A percentile compares a stretch with the other conserved stretches of the same genome.
Evolutionary conservation across 2,329 filamentous ascomycete genomes (phyloP).

Genomic region (Tolypocladium ophioglossoides): DNA sequence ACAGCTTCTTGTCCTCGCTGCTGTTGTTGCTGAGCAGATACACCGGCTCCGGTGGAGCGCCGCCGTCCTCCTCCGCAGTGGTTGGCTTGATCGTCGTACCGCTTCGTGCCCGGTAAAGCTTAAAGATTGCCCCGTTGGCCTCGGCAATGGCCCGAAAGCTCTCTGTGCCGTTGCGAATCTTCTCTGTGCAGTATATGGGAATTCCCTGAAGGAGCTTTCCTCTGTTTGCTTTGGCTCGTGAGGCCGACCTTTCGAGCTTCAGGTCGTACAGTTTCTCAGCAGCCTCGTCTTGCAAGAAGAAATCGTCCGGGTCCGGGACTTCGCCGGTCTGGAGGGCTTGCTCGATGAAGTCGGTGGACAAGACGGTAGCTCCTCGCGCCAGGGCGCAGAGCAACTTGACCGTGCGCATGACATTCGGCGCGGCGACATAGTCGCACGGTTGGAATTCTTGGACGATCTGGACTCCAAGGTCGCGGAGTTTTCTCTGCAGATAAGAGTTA

Average conservation of each 20-base stretch:
- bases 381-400: slow-evolving; percentile 88
- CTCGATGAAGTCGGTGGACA: slow-evolving; percentile 71
- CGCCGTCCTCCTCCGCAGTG: slow-evolving; percentile 52
- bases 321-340: slow-evolving; percentile 59
- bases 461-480: slow-evolving; percentile 75
- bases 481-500: slow-evolving; percentile 42
- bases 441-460: slow-evolving; percentile 65
- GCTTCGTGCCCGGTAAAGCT: slow-evolving; percentile 64
- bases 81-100: slow-evolving; percentile 57
- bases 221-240: slow-evolving; percentile 64
- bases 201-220: slow-evolving; percentile 65
- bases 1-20: slow-evolving; percentile 60
- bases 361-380: slow-evolving; percentile 66
- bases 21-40: slow-evolving; percentile 69
- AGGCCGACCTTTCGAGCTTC: slow-evolving; percentile 55
- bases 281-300: slow-evolving; percentile 57
- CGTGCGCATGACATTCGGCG: slow-evolving; percentile 77
- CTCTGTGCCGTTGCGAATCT: slow-evolving; percentile 69
- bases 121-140: slow-evolving; percentile 78
- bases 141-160: slow-evolving; percentile 79
- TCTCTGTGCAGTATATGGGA: slow-evolving; percentile 74
- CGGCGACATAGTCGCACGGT: slow-evolving; percentile 76
- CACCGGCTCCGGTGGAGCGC: slow-evolving; percentile 56
- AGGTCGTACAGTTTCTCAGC: slow-evolving; percentile 64
- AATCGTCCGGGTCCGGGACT: slow-evolving; percentile 53